Evolutionary conservation across 2,329 filamentous ascomycete species (phyloP).

Genomic region (Graphilbum fragrans): DNA sequence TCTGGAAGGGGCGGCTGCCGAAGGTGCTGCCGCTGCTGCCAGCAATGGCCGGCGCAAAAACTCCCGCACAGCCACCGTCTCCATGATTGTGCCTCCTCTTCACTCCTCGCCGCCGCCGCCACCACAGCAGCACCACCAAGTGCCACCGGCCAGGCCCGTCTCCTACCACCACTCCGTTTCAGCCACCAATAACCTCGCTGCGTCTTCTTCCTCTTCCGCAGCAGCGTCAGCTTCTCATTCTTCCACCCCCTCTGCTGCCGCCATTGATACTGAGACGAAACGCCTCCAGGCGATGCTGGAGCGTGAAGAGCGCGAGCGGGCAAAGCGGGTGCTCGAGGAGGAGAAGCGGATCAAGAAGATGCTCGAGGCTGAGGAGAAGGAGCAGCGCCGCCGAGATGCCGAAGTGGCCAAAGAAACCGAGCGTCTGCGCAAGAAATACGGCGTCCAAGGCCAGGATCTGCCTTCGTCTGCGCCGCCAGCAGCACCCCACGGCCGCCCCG

Average conservation of each 20-base stretch:
- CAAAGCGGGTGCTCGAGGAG: conserved; percentile 41
- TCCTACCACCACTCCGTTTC: background rate
- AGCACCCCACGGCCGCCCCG: conserved; percentile 8
- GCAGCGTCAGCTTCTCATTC: background rate
- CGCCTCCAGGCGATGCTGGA: conserved; percentile 49
- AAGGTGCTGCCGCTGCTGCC: conserved; percentile 5
- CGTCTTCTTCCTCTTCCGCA: background rate
- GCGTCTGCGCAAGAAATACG: conserved; percentile 57
- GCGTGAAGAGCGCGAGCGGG: conserved; percentile 39
- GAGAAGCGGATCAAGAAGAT: conserved; percentile 50
- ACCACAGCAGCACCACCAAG: conserved; percentile 5
- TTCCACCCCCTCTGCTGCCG: conserved; percentile 18
- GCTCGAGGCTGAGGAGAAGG: conserved; percentile 54
- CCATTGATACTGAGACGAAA: conserved; percentile 66
- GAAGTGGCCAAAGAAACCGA: conserved; percentile 73
- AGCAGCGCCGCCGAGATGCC: conserved; percentile 40
- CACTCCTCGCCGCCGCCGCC: conserved; percentile 7
- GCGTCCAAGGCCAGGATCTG: conserved; percentile 36
- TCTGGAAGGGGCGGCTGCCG: conserved; percentile 33
- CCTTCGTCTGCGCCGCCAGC: conserved; percentile 14
- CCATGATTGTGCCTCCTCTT: conserved; percentile 16
- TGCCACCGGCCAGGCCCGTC: background rate
- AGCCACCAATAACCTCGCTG: conserved; percentile 14
- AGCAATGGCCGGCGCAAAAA: conserved; percentile 20
- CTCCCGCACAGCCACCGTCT: conserved; percentile 21